Conservation (phyloP, 371 early-diverging fungal species). For the Mortierella sp. region DNA sequence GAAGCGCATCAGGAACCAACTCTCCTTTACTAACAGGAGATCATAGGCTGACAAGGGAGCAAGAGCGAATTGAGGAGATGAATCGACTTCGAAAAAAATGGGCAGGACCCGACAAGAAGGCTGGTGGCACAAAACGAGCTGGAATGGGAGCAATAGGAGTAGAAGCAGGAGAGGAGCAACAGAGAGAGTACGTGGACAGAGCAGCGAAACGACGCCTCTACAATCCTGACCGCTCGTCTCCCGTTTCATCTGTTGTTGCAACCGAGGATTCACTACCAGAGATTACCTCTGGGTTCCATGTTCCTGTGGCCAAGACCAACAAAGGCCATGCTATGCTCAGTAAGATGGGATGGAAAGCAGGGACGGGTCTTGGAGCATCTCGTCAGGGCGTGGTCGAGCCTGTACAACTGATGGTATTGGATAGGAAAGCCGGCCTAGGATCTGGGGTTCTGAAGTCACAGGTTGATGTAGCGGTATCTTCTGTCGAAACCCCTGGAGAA, state of each 20-base stretch:
- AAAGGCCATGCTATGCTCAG: constrained; percentile 59
- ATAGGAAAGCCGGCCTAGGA: constrained; percentile 42
- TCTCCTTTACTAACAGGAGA: constrained; percentile 27
- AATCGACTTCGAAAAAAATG: constrained; percentile 57
- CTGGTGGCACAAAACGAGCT: constrained; percentile 4
- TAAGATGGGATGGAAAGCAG: constrained; percentile 62
- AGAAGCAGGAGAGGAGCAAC: background rate
- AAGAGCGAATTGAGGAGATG: constrained; percentile 57
- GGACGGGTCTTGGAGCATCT: constrained; percentile 54
- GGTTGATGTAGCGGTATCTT: constrained; percentile 21
- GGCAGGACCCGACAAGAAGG: constrained; percentile 46
- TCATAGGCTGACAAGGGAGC: constrained; percentile 40
- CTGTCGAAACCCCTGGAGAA: constrained; percentile 31
- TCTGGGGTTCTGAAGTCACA: constrained; percentile 31
- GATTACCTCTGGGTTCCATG: constrained; percentile 32
- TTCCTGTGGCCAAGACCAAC: constrained; percentile 47
- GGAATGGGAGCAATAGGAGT: background rate
- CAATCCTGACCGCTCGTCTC: constrained; percentile 50
- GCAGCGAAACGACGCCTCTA: constrained; percentile 53
- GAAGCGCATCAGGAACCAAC: constrained; percentile 3
- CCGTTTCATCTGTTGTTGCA: constrained; percentile 14
- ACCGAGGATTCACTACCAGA: constrained; percentile 4
- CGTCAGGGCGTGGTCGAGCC: constrained; percentile 58
- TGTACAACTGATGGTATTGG: constrained; percentile 44
- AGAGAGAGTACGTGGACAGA: constrained; percentile 48